Evolutionary conservation across 2,329 filamentous ascomycete species (phyloP).

Genomic region (Pseudogymnoascus sp.): DNA sequence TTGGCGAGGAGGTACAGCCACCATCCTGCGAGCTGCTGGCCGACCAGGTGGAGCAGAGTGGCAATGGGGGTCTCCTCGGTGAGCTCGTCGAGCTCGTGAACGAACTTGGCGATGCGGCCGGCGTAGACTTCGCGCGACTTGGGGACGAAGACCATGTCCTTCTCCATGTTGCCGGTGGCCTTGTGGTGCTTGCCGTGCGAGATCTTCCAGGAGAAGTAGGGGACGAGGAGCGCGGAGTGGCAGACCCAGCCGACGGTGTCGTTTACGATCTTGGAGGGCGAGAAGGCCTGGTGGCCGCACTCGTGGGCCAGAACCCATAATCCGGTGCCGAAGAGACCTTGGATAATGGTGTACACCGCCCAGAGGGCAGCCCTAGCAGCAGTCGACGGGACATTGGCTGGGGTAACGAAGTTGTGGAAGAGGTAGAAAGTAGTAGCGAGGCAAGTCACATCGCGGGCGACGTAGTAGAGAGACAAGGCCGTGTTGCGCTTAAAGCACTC

Average conservation of each 20-base stretch:
- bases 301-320: slow-evolving; percentile 96
- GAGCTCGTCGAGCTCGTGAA: slow-evolving; percentile 79
- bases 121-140: slow-evolving; percentile 80
- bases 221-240: slow-evolving; percentile 82
- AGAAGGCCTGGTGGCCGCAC: slow-evolving; percentile 96
- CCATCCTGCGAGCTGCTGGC: slow-evolving; percentile 90
- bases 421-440: slow-evolving; percentile 73
- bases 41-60: slow-evolving; percentile 65
- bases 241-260: slow-evolving; percentile 87
- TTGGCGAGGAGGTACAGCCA: slow-evolving; percentile 85
- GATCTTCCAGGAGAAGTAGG: slow-evolving; percentile 99
- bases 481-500: slow-evolving; percentile 92
- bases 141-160: slow-evolving; percentile 98
- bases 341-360: slow-evolving; percentile 61
- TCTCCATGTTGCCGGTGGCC: slow-evolving; percentile 91
- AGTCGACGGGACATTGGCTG: slow-evolving; percentile 67
- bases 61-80: slow-evolving; percentile 89
- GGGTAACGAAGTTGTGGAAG: slow-evolving; percentile 84
- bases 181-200: slow-evolving; percentile 99
- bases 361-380: slow-evolving; percentile 57
- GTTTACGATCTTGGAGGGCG: slow-evolving; percentile 81
- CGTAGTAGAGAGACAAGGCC: slow-evolving; percentile 67
- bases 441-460: slow-evolving; percentile 68
- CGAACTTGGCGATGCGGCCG: slow-evolving; percentile 60
- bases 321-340: slow-evolving; percentile 89